phyloP scores from a whole-genome alignment of 2,329 filamentous ascomycete species.

The Ceratocystiopsis sp. region DNA sequence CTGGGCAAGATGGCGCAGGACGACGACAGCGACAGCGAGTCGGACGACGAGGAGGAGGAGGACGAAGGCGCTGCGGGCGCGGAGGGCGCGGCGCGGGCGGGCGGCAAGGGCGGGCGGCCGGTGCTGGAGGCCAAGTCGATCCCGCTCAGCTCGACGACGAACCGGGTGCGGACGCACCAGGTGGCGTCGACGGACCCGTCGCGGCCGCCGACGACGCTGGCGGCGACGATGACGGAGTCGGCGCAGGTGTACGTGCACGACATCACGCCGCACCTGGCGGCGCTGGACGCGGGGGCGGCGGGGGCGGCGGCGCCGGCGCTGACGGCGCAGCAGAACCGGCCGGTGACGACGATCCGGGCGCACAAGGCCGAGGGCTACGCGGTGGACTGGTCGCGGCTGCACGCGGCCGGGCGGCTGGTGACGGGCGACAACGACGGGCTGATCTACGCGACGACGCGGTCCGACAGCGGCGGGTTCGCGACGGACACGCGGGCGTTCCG shows the following conservation, averaged over 20 bases:
- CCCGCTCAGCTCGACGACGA: conserved; percentile 72
- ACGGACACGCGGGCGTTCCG: conserved; percentile 72
- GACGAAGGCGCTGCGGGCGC: conserved; percentile 57
- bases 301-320: conserved; percentile 49
- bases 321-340: conserved; percentile 71
- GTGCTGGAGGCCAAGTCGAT: conserved; percentile 89
- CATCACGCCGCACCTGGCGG: conserved; percentile 71
- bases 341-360: conserved; percentile 69
- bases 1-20: conserved; percentile 57
- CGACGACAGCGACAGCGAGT: conserved; percentile 47
- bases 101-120: conserved; percentile 41
- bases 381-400: conserved; percentile 82
- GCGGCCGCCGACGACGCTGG: conserved; percentile 62
- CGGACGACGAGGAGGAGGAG: conserved; percentile 44
- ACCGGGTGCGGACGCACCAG: conserved; percentile 81
- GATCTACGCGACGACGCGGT: conserved; percentile 77
- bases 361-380: conserved; percentile 93
- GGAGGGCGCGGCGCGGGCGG: no score
- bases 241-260: conserved; percentile 84
- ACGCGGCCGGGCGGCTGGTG: conserved; percentile 67
- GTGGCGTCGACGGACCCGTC: conserved; percentile 52
- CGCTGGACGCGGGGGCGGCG: conserved; percentile 65
- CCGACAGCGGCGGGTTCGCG: conserved; percentile 74
- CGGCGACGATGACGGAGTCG: conserved; percentile 85
- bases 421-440: conserved; percentile 83